A percentile compares a stretch with the other conserved stretches of the same genome.
phyloP scores from a whole-genome alignment of 75 land plant genomes.

The Chamaecyparis obtusa region DNA sequence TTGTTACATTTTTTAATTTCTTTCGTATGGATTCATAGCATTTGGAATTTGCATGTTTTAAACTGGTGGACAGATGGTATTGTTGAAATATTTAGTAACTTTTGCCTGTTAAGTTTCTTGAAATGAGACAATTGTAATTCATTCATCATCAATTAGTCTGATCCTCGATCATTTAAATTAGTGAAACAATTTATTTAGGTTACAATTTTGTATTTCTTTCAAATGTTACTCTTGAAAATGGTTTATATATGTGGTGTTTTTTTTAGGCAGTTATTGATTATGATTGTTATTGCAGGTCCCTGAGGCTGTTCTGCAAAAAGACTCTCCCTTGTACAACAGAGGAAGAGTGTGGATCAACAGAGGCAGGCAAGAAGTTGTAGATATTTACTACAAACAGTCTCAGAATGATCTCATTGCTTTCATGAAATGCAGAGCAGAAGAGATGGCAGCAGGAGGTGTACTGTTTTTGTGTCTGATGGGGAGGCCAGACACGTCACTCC shows the following conservation, averaged over 20 bases:
- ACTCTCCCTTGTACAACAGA: conserved; percentile 13
- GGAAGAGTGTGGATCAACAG: conserved; percentile 26
- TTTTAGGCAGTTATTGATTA: neutral
- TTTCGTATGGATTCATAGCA: no score
- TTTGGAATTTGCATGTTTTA: no score
- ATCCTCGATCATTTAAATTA: no score
- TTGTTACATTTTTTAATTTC: no score
- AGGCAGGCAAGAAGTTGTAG: neutral
- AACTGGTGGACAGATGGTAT: no score
- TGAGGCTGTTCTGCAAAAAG: neutral
- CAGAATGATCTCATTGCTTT: conserved; percentile 12
- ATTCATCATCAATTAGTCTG: no score
- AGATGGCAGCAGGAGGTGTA: conserved; percentile 16
- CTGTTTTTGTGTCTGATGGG: conserved; percentile 7
- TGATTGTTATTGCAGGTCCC: conserved; percentile 14
- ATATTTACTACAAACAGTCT: neutral
- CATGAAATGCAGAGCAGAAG: conserved; percentile 13
- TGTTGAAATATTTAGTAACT: no score
- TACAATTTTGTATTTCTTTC: no score
- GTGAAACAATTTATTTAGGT: no score
- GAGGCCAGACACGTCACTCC: conserved; percentile 13
- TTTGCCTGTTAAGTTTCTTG: no score
- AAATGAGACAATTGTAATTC: no score
- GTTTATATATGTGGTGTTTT: neutral
- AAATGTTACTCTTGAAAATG: no score